Percentiles rank a stretch among this genome's conserved stretches.
phyloP scores from a whole-genome alignment of 768 basidiomycete genomes.

The Russula foetens region DNA sequence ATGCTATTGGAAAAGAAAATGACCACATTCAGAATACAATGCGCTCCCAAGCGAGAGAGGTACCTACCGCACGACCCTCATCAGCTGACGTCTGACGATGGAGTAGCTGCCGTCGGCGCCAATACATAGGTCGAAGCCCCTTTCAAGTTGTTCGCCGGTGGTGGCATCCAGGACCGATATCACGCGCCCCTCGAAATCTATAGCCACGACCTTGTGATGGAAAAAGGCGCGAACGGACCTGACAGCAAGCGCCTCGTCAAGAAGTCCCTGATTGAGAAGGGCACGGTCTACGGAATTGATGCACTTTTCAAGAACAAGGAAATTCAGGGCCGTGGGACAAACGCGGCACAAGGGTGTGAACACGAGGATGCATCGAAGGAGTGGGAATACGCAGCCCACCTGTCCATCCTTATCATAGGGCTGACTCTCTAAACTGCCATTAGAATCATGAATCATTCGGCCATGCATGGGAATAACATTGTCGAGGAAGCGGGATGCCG shows the following conservation, averaged over 20 bases:
- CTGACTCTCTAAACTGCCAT: slow-evolving; percentile 74
- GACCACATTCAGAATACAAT: slow-evolving; percentile 17
- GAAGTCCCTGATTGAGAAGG: slow-evolving; percentile 77
- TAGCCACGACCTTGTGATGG: slow-evolving; percentile 66
- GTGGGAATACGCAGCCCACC: slow-evolving; percentile 38
- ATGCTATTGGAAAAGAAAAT: slow-evolving; percentile 45
- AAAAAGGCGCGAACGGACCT: slow-evolving; percentile 66
- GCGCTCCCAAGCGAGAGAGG: slow-evolving; percentile 25
- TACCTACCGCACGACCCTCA: slow-evolving; percentile 83
- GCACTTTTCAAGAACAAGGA: slow-evolving; percentile 43
- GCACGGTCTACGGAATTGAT: slow-evolving; percentile 92
- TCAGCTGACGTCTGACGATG: slow-evolving; percentile 85
- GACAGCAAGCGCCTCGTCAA: slow-evolving; percentile 61
- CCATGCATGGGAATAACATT: slow-evolving; percentile 90
- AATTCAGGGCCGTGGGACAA: slow-evolving; percentile 25
- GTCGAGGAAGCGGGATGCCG: slow-evolving; percentile 62
- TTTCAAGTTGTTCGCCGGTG: slow-evolving; percentile 36
- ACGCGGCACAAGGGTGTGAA: slow-evolving; percentile 21
- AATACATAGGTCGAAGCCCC: slow-evolving; percentile 70
- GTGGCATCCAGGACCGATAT: slow-evolving; percentile 44
- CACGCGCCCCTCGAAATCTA: slow-evolving; percentile 64
- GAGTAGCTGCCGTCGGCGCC: slow-evolving; percentile 96
- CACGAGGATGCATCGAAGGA: slow-evolving; percentile 4
- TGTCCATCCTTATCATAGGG: slow-evolving; percentile 83
- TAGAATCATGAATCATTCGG: slow-evolving; percentile 82